A percentile compares a stretch with the other conserved stretches of the same genome.
Evolutionary conservation across 352 stramenopile species (phyloP).

Genomic region (Phytophthora podocarpi): DNA sequence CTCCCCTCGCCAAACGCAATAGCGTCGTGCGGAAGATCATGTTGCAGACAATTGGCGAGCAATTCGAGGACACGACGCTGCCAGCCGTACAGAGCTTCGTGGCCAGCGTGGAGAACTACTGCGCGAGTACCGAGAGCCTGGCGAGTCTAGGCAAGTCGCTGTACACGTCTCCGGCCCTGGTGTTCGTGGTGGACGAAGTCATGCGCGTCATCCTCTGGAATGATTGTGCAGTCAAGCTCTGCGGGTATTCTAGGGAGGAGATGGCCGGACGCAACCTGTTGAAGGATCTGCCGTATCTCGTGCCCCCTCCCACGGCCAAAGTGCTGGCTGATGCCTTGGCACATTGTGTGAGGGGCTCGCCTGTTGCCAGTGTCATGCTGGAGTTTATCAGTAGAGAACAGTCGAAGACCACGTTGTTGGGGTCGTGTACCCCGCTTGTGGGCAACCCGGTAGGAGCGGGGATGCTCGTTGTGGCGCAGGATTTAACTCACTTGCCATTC

Average conservation of each 20-base stretch:
- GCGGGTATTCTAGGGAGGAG: constrained; percentile 81
- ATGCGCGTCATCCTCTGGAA: constrained; percentile 91
- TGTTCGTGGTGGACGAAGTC: constrained; percentile 84
- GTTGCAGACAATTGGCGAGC: constrained; percentile 77
- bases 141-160: constrained; percentile 84
- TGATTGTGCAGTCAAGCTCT: constrained; percentile 72
- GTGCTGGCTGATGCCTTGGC: constrained; percentile 63
- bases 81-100: constrained; percentile 78
- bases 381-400: constrained; percentile 67
- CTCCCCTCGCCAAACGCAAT: constrained; percentile 29
- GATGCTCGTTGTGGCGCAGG: constrained; percentile 84
- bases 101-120: constrained; percentile 73
- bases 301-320: constrained; percentile 58
- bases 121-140: constrained; percentile 75
- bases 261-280: constrained; percentile 78
- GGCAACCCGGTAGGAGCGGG: constrained; percentile 75
- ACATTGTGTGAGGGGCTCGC: constrained; percentile 60
- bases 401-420: constrained; percentile 65
- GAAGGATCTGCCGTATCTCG: constrained; percentile 73
- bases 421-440: constrained; percentile 72
- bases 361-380: constrained; percentile 57
- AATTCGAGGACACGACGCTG: constrained; percentile 72
- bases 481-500: constrained; percentile 59
- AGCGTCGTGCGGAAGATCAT: constrained; percentile 77
- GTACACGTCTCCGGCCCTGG: constrained; percentile 73